Base-by-base conservation (phyloP, 768 basidiomycete species). In the Piloderma croceum region DNA sequence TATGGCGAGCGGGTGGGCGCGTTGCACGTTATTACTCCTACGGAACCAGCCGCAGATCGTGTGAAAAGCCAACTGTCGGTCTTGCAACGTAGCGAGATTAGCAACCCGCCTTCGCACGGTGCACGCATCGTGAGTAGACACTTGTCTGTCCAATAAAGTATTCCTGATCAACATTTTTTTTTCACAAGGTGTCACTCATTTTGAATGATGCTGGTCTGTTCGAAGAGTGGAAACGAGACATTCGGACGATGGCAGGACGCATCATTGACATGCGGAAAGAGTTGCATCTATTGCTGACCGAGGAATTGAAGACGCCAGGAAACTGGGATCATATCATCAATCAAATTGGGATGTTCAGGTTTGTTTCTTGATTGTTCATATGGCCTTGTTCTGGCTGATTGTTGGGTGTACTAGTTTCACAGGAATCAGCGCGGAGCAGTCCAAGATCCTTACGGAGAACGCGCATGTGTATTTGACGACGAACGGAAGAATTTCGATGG, bases 301-400 rank as follows among this genome's bases (percentile, higher is more conserved):
- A 88, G 47, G 81, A 85, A 59, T 62, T 90, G 48, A 75, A 85
- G 56, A 93, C 90, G 37, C 92, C 92, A 3, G 90, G 92, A 5
- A 80, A 79, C 55, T 99, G 96, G 96, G 78, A 83, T n/a, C 94
- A 98, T 64, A 94, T 99, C 54, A 69, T 84, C 52, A 77, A 79
- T 38, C 96, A 98, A 71, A 98, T 98, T 63, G 94, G 93, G 42
- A 96, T 94, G 93, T 96, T 93, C 74, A 90, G 87, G 81, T 90
- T 59, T 45, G 71, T 54, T 22, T 32, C 35, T 41, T n/a, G 27
- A 31, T 18, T 49, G 36, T 46, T 57, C 42, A 52, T 56, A 47
- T 37, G 44, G 13, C 56, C 50, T 49, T 47, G 37, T 38, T 21
- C 31, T 33, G 15, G 27, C 15, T 24, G 34, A 25, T 15, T 21